Percentiles rank a stretch among this genome's conserved stretches.
Conservation (phyloP, 352 stramenopile species). For the Globisporangium yorkense region DNA sequence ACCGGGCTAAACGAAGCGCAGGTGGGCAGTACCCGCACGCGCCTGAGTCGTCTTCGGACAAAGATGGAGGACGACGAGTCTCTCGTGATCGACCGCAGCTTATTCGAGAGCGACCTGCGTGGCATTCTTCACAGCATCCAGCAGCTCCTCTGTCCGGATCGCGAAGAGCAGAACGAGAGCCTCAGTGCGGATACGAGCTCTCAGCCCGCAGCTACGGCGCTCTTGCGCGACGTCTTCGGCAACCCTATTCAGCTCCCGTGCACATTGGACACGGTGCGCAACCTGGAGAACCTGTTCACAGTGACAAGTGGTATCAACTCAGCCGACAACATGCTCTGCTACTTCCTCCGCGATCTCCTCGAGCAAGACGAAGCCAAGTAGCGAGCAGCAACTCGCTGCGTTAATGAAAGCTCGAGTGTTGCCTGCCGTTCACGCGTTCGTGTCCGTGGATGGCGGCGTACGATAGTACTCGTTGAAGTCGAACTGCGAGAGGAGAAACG, state of each 20-base stretch:
- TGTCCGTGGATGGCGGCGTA: slow-evolving; percentile 24
- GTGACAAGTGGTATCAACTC: slow-evolving; percentile 29
- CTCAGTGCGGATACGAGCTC: neutral
- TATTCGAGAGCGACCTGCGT: slow-evolving; percentile 26
- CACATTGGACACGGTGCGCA: slow-evolving; percentile 36
- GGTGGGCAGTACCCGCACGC: slow-evolving; percentile 23
- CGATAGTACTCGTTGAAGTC: slow-evolving; percentile 91
- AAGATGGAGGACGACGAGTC: slow-evolving; percentile 66
- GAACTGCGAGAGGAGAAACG: slow-evolving; percentile 84
- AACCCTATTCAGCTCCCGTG: slow-evolving; percentile 36
- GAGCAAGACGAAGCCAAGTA: slow-evolving; percentile 11
- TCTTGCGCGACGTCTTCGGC: slow-evolving; percentile 36
- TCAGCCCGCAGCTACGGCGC: neutral
- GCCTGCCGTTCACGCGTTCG: slow-evolving; percentile 32
- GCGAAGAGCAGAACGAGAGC: neutral
- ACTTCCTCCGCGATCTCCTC: slow-evolving; percentile 66
- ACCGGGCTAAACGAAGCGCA: slow-evolving; percentile 20
- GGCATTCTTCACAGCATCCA: slow-evolving; percentile 31
- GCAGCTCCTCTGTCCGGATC: slow-evolving; percentile 22
- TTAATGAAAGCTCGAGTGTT: neutral
- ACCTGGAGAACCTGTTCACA: slow-evolving; percentile 48
- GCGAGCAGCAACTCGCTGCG: neutral
- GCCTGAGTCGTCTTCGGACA: slow-evolving; percentile 38
- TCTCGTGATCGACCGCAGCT: slow-evolving; percentile 34
- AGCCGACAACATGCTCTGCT: slow-evolving; percentile 57